phyloP scores from a whole-genome alignment of 495 filamentous ascomycete genomes.

The Aspergillus baeticus region DNA sequence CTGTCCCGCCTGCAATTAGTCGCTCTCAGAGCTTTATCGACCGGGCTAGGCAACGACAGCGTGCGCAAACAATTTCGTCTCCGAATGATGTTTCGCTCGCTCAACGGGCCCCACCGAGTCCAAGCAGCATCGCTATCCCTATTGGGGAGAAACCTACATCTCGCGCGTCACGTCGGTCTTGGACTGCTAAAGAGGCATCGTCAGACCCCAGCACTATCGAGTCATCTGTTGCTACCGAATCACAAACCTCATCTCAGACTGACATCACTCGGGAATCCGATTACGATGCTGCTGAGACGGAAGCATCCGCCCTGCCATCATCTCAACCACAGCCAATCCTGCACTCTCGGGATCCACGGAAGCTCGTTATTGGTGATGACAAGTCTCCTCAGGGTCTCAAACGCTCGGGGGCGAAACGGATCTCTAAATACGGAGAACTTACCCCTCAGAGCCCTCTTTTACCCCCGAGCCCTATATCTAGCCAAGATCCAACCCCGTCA shows the following conservation, averaged over 20 bases:
- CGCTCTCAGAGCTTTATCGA: slow-evolving; percentile 53
- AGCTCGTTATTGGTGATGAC: slow-evolving; percentile 23
- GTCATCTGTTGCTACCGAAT: slow-evolving; percentile 29
- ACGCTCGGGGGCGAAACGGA: slow-evolving; percentile 54
- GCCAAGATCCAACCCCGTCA: slow-evolving; percentile 8
- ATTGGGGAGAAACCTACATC: slow-evolving; percentile 64
- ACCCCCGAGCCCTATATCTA: slow-evolving; percentile 15
- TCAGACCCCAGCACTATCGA: slow-evolving; percentile 40
- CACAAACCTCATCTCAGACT: slow-evolving; percentile 33
- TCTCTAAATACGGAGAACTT: slow-evolving; percentile 43
- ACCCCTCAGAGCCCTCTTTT: slow-evolving; percentile 28
- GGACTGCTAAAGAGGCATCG: slow-evolving; percentile 31
- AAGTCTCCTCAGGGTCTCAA: slow-evolving; percentile 44
- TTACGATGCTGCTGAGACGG: slow-evolving; percentile 28
- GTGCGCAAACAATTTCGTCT: slow-evolving; percentile 27
- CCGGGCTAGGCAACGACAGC: slow-evolving; percentile 38
- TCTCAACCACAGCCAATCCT: slow-evolving; percentile 23
- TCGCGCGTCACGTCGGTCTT: slow-evolving; percentile 31
- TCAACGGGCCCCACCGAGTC: slow-evolving; percentile 48
- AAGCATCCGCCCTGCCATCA: slow-evolving; percentile 24
- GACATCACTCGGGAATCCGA: slow-evolving; percentile 40
- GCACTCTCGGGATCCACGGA: slow-evolving; percentile 28
- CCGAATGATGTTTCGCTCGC: slow-evolving; percentile 34
- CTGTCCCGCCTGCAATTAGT: slow-evolving; percentile 65
- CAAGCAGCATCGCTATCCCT: slow-evolving; percentile 62